Evolutionary conservation across 2,329 filamentous ascomycete species (phyloP).

Genomic region (Neofusicoccum cordaticola): DNA sequence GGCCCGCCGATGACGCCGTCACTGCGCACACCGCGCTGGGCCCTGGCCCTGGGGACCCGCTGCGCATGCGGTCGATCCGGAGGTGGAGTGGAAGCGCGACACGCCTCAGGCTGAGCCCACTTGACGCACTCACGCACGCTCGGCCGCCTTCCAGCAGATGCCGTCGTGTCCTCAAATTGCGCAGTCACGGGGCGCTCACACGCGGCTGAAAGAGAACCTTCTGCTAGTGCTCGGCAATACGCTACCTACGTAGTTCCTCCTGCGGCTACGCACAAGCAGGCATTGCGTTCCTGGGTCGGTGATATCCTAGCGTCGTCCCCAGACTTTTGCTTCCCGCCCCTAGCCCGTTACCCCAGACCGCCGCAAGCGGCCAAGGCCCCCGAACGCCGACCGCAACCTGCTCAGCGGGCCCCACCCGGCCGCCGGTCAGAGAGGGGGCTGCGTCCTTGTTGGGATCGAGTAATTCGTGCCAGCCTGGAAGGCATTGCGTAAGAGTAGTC

Average conservation of each 20-base stretch:
- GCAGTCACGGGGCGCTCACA: neutral
- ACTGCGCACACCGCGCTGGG: neutral
- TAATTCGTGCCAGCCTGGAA: neutral
- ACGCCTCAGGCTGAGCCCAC: neutral
- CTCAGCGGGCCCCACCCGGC: neutral
- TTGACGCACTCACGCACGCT: neutral
- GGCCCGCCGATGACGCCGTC: slow-evolving; percentile 5
- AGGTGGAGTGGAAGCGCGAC: neutral
- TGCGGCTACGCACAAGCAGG: slow-evolving; percentile 4
- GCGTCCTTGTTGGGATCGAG: neutral
- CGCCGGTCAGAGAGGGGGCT: slow-evolving; percentile 4
- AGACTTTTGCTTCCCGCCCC: slow-evolving; percentile 8
- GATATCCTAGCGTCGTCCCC: slow-evolving; percentile 8
- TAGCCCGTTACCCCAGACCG: slow-evolving; percentile 3
- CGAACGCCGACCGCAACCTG: slow-evolving; percentile 1
- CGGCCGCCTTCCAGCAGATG: neutral
- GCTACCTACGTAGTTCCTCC: slow-evolving; percentile 9
- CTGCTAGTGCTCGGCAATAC: slow-evolving; percentile 1
- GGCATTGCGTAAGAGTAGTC: slow-evolving; percentile 11
- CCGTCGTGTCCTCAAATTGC: neutral
- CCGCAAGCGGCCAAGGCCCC: neutral
- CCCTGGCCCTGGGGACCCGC: neutral
- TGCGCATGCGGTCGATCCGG: neutral
- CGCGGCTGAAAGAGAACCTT: slow-evolving; percentile 5
- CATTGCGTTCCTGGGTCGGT: slow-evolving; percentile 8